Evolutionary conservation across 176 grass and related monocot genomes (phyloP).

Genomic region (Musa beccarii): DNA sequence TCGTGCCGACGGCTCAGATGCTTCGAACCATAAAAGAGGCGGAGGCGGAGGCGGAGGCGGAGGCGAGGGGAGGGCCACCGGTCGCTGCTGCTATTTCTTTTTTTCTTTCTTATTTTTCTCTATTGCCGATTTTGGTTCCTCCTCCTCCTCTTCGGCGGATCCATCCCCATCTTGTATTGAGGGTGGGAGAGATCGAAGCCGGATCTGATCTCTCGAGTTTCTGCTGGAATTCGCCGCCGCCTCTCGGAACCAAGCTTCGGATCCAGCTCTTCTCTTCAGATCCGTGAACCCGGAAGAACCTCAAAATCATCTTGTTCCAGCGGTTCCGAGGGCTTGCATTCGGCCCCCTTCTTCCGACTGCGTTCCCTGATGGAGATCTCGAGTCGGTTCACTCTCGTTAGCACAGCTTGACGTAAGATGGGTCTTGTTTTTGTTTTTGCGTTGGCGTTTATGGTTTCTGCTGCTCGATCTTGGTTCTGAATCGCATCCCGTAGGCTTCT

Average conservation of each 20-base stretch:
- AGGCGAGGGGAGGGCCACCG: no score
- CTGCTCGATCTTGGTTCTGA: neutral
- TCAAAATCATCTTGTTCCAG: constrained; percentile 14
- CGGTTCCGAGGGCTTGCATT: neutral
- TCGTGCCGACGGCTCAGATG: no score
- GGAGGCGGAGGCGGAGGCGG: no score
- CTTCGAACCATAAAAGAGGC: no score
- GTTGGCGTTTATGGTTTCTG: neutral
- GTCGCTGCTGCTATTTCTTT: neutral
- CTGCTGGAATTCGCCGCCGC: neutral
- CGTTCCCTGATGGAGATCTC: neutral
- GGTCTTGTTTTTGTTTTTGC: neutral
- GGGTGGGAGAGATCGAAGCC: neutral
- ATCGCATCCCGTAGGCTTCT: neutral
- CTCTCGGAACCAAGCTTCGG: constrained; percentile 6
- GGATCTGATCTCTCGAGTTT: neutral
- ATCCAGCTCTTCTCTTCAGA: constrained; percentile 30
- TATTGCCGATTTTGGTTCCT: neutral
- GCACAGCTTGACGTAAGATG: neutral
- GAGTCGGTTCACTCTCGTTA: neutral
- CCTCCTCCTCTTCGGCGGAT: neutral
- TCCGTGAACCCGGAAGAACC: constrained; percentile 23
- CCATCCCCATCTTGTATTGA: neutral
- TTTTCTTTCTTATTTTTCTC: neutral
- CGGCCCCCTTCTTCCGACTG: neutral